Evolutionary conservation across 257 asterid genomes (phyloP).

Genomic region (Nyctanthes arbortristis): DNA sequence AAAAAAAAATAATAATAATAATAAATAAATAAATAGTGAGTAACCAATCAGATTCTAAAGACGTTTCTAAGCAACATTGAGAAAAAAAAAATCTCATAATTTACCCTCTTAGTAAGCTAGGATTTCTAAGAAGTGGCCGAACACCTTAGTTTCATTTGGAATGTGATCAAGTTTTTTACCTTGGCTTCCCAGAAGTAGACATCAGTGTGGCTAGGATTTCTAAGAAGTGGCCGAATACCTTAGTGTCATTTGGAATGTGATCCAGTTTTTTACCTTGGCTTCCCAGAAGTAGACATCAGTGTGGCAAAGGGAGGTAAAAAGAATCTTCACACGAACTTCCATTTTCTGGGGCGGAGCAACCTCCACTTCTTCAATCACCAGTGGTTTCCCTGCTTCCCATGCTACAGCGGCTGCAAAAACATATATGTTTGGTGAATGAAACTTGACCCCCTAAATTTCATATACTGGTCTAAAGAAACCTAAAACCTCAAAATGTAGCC

Average conservation of each 20-base stretch:
- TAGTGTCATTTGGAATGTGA: no score
- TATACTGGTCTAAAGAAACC: neutral
- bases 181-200: constrained; percentile 53
- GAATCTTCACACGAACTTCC: constrained; percentile 76
- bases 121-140: neutral
- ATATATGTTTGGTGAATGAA: neutral
- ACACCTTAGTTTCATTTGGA: neutral
- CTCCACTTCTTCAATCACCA: constrained; percentile 57
- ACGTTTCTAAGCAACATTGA: no score
- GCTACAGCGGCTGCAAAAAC: neutral
- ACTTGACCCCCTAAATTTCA: neutral
- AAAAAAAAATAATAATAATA: no score
- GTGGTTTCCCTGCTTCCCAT: neutral
- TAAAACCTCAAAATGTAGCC: neutral
- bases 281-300: constrained; percentile 85
- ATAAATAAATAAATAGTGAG: no score
- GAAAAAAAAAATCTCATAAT: no score
- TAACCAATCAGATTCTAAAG: no score
- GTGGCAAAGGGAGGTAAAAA: constrained; percentile 72
- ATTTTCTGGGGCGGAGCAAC: constrained; percentile 80
- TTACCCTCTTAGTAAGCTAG: no score
- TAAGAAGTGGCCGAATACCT: neutral
- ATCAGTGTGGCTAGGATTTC: constrained; percentile 50
- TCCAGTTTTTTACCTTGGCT: constrained; percentile 67
- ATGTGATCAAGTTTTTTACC: neutral